Evolutionary conservation across 805 yeast species (phyloP), one percentile per base, ranked within the genome.

Genomic region (Ogataea kodamae): DNA sequence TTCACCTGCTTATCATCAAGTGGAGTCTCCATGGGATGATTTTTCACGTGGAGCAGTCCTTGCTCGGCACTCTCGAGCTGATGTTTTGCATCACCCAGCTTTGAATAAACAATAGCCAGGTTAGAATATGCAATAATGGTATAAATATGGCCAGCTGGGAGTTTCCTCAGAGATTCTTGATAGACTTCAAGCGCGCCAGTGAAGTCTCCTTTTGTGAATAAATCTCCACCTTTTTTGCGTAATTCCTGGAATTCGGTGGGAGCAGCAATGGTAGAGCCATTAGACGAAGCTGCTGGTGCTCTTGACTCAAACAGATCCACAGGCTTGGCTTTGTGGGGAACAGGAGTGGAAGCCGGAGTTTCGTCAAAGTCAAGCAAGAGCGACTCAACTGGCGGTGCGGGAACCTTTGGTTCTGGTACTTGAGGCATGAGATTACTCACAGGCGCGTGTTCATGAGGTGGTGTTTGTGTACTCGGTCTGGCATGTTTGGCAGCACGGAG

Each of bases 201-300:
- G 54, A 81, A 92, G 55, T 92, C 90, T 12, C 99, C 99, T n/a
- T 76, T 70, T 36, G 75, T 74, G 63, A 78, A 92, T 1, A 77
- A 68, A 11, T 68, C 68, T 5, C 75, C 62, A 5, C 88, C 98
- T 16, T 67, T 67, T 6, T 57, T 59, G 40, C 77, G 75, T 18
- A 67, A 63, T 15, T 69, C 70, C 6, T 65, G 50, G 63, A 63
- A 78, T 46, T 62, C 63, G 61, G 23, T 24, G 3, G 45, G 25
- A 3, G 22, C 9, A 7, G 21, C 7, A 9, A 7, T 18, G 21
- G 21, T 22, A 1, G 46, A 18, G 11, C 37, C 12, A 5, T 35
- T 3, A 2, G 33, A 14, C 1, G 46, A 11, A 18, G 31, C 15
- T 5, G 16, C 5, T 8, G 17, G 13, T 19, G 17, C 13, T 13